phyloP scores from a whole-genome alignment of 2,329 filamentous ascomycete species.

The Diaporthe sp. region DNA sequence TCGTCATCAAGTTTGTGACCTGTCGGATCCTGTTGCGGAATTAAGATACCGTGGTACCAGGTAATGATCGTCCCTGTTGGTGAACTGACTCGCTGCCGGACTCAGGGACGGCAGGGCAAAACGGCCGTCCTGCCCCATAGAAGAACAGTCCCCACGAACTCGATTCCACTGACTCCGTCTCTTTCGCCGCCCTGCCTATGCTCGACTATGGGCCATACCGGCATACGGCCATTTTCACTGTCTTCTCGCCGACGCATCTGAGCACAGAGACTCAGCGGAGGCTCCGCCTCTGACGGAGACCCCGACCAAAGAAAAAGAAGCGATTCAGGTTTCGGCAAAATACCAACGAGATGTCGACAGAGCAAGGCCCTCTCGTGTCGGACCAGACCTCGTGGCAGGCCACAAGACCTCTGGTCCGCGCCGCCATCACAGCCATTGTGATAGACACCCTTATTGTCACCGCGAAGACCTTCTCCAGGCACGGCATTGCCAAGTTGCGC shows the following conservation, averaged over 20 bases:
- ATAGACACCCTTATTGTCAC: conserved; percentile 32
- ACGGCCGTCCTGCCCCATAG: not conserved
- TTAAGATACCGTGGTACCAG: not conserved
- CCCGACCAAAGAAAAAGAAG: not conserved
- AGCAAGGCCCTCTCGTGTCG: conserved; percentile 30
- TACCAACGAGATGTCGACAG: conserved; percentile 14
- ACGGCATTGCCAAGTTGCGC: conserved; percentile 22
- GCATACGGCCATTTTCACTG: not conserved
- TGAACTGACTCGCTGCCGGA: conserved; percentile 7
- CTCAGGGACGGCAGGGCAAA: not conserved
- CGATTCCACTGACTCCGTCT: not conserved
- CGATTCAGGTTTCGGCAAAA: not conserved
- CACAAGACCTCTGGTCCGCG: conserved; percentile 28
- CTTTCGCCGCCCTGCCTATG: not conserved
- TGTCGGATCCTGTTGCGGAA: conserved; percentile 20
- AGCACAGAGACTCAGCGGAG: not conserved
- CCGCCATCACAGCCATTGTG: conserved; percentile 17
- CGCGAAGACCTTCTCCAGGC: conserved; percentile 31
- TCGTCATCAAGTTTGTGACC: conserved; percentile 5
- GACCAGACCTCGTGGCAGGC: conserved; percentile 26
- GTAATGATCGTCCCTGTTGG: conserved; percentile 7
- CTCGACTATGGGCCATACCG: not conserved
- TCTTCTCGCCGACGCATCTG: conserved; percentile 3
- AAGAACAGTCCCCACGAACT: conserved; percentile 5
- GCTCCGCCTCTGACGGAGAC: not conserved